Evolutionary conservation across 345 rosid genomes (phyloP), one percentile per base, ranked within the genome.

Genomic region (Bruguiera sexangula): DNA sequence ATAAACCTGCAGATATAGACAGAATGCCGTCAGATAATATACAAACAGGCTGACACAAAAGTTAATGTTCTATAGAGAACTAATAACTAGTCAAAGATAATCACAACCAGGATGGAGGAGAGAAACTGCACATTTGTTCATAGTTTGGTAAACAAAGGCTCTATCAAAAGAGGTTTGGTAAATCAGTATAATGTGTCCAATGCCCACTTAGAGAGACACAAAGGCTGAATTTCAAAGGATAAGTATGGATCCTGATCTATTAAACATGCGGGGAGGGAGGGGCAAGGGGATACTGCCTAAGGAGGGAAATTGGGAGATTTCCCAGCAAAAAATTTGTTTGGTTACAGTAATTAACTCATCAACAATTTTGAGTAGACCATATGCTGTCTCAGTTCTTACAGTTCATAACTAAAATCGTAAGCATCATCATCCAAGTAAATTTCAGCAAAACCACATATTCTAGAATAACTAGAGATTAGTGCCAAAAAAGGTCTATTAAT

Each of bases 1-100:
- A 72, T 95, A 95, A 46, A 92, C 96, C 99, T 93, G 79, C 73
- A 81, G 22, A 43, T 43, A 43, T 13, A 43, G 50, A 43, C 18
- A 13, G 18, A 13, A 15, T 3, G 50, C 50, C 13, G 50, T 43
- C 62, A 65, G 11, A 63, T 51, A 29, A 78, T 63, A 48, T 46
- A 59, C 46, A 10, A 20, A 21, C 30, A 21, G 18, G 60, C 24
- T 3, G 18, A 24, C 59, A 55, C 15, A 21, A 24, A 2, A 56
- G 10, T 43, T 43, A 13, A 43, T 43, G 27, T 54, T 4, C 24
- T 3, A 9, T 30, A 39, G 58, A 51, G 39, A n/a, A 21, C 9
- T n/a, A 57, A 34, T 26, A 58, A 29, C 6, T 1, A 39, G 15
- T 56, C 50, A 4, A 24, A 56, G 18, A 56, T 6, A 9, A 24